These are phyloP conservation scores for Akanthomyces dipterigenus DNA, from an alignment of 2,329 filamentous ascomycete species.

Conservation along the genomic window DNA sequence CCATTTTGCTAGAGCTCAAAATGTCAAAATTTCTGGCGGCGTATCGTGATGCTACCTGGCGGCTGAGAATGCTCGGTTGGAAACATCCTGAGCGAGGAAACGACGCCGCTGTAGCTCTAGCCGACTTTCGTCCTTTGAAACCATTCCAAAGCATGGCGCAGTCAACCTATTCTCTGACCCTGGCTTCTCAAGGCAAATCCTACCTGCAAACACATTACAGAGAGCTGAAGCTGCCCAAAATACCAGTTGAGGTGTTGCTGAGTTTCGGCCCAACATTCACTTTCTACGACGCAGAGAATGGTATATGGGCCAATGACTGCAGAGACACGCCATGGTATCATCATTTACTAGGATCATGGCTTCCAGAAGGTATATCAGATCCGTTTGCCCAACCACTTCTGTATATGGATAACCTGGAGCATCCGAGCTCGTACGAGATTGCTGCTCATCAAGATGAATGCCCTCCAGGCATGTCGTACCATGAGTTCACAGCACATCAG, in stretches of 20 bases:
- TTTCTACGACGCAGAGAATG: conserved; percentile 14
- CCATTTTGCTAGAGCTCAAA: neutral
- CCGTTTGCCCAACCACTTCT: conserved; percentile 16
- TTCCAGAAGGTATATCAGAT: conserved; percentile 15
- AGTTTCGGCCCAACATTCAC: conserved; percentile 16
- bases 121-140: neutral
- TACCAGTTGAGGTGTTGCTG: conserved; percentile 11
- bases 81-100: neutral
- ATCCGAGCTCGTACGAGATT: conserved; percentile 48
- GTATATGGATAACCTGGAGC: conserved; percentile 12
- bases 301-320: conserved; percentile 15
- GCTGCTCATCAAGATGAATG: conserved; percentile 44
- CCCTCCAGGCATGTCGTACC: conserved; percentile 36
- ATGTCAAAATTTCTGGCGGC: neutral
- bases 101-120: neutral
- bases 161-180: conserved; percentile 4
- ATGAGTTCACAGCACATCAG: conserved; percentile 49
- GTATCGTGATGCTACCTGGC: conserved; percentile 2
- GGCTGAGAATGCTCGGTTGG: neutral
- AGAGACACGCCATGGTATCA: conserved; percentile 6
- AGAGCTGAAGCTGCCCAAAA: conserved; percentile 15
- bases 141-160: neutral
- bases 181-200: conserved; percentile 21
- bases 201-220: conserved; percentile 23
- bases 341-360: conserved; percentile 20